phyloP scores from a whole-genome alignment of 192 early-diverging fungal genomes.

The Geosiphon pyriformis region DNA sequence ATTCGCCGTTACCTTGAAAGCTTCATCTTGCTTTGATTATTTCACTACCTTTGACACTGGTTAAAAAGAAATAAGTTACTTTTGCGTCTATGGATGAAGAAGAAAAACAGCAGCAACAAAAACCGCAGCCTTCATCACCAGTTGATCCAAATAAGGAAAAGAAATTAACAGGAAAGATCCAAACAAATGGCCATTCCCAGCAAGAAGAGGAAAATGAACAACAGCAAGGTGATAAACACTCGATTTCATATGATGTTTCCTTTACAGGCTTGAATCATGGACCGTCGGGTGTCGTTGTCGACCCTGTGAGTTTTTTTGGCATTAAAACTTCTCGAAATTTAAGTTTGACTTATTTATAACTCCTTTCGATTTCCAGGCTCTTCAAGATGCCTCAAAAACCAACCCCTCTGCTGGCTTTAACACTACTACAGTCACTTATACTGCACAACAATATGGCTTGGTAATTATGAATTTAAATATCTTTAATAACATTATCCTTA shows the following conservation, averaged over 20 bases:
- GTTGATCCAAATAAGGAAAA: not conserved
- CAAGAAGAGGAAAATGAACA: slow-evolving; percentile 17
- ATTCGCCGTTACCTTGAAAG: not conserved
- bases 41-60: not conserved
- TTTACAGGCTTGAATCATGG: slow-evolving; percentile 3
- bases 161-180: not conserved
- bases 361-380: not conserved
- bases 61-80: not conserved
- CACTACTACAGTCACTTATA: not conserved
- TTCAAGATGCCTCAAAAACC: slow-evolving; percentile 17
- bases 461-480: slow-evolving; percentile 10
- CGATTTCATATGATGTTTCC: slow-evolving; percentile 9
- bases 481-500: too few relatives aligned
- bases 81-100: slow-evolving; percentile 13
- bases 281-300: slow-evolving; percentile 13
- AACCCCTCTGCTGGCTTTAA: not conserved
- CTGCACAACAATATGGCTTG: slow-evolving; percentile 10
- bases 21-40: not conserved
- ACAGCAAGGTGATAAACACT: slow-evolving; percentile 14
- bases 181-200: slow-evolving; percentile 16
- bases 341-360: not conserved
- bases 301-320: slow-evolving; percentile 9
- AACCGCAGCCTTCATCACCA: not conserved
- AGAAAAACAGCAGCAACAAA: slow-evolving; percentile 8
- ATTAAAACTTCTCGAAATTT: not conserved